phyloP scores from a whole-genome alignment of 345 rosid genomes.

The Murraya paniculata region DNA sequence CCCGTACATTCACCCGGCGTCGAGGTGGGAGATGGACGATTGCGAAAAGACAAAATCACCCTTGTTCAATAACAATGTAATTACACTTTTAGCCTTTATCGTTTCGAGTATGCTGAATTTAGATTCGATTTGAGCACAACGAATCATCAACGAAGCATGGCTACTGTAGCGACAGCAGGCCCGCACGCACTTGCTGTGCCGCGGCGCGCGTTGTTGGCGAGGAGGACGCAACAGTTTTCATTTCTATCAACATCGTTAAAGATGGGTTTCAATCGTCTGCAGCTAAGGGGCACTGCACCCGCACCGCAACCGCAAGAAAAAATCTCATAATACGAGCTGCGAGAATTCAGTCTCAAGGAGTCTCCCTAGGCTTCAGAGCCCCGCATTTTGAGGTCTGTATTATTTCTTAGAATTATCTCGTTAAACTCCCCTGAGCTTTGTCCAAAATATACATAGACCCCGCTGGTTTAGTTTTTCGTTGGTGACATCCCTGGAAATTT shows the following conservation, averaged over 20 bases:
- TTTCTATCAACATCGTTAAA: conserved; percentile 18
- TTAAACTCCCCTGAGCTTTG: background rate
- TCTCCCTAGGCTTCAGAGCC: conserved; percentile 59
- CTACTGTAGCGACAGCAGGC: conserved; percentile 24
- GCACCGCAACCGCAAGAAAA: conserved; percentile 19
- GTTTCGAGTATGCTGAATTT: background rate
- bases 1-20: too few relatives aligned
- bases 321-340: conserved; percentile 59
- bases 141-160: conserved; percentile 15
- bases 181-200: conserved; percentile 5
- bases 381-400: conserved; percentile 59
- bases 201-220: conserved; percentile 7
- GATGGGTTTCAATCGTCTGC: conserved; percentile 25
- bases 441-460: background rate
- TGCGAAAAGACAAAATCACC: background rate
- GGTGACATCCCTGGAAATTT: background rate
- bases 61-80: background rate
- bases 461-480: background rate
- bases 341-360: conserved; percentile 56
- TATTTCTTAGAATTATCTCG: background rate
- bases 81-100: background rate
- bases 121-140: background rate
- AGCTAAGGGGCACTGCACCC: conserved; percentile 24
- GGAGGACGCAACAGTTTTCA: conserved; percentile 9
- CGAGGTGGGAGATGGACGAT: background rate